phyloP scores from a whole-genome alignment of 441 rosid genomes.

The Croton setiger region DNA sequence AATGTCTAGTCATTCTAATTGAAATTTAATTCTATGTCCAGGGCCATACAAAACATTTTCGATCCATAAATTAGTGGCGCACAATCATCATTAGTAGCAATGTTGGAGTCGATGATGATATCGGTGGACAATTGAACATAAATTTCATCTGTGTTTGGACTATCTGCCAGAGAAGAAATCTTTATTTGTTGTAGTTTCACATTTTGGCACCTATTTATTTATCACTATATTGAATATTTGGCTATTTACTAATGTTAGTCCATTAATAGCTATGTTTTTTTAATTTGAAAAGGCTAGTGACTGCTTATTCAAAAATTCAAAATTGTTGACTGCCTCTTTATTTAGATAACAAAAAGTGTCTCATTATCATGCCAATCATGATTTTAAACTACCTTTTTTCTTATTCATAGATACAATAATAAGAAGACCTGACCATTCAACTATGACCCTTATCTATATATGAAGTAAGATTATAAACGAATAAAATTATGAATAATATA shows the following conservation, averaged over 20 bases:
- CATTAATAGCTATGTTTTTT: background rate
- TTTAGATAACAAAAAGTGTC: no score
- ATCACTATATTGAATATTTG: conserved; percentile 17
- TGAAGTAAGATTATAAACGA: no score
- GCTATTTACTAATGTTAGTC: conserved; percentile 7
- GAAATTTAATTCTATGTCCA: conserved; percentile 14
- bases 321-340: no score
- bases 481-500: no score
- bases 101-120: background rate
- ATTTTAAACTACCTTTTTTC: no score
- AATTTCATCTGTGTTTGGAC: conserved; percentile 23
- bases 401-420: no score
- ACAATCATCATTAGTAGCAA: conserved; percentile 21
- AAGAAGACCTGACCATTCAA: no score
- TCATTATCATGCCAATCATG: no score
- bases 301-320: background rate
- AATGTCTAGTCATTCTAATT: background rate
- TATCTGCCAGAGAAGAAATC: background rate
- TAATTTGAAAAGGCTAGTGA: background rate
- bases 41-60: conserved; percentile 13
- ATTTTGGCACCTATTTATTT: conserved; percentile 10
- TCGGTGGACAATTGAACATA: conserved; percentile 5
- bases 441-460: no score
- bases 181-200: background rate
- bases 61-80: conserved; percentile 3